phyloP scores from a whole-genome alignment of 768 basidiomycete genomes.

The Lyophyllum decastes region DNA sequence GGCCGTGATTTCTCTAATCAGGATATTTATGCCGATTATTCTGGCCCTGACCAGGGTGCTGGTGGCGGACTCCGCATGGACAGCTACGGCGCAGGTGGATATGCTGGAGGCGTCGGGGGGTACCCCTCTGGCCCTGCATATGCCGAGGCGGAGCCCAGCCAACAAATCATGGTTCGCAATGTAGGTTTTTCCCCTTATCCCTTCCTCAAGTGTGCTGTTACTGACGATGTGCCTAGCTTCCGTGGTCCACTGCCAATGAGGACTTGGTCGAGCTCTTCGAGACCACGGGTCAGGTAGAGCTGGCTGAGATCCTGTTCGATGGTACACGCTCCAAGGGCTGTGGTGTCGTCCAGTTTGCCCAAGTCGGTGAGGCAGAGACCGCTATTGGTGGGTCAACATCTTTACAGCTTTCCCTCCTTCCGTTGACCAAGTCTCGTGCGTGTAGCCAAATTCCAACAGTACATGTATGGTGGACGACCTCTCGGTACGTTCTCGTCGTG shows the following conservation, averaged over 20 bases:
- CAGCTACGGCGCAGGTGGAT: slow-evolving; percentile 35
- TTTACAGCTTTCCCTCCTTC: not conserved
- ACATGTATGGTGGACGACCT: slow-evolving; percentile 93
- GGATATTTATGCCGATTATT: slow-evolving; percentile 91
- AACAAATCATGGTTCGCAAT: slow-evolving; percentile 98
- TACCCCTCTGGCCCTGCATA: slow-evolving; percentile 35
- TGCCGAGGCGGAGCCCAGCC: slow-evolving; percentile 79
- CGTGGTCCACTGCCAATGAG: slow-evolving; percentile 99
- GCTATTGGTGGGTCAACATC: slow-evolving; percentile 68
- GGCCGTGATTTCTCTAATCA: slow-evolving; percentile 83
- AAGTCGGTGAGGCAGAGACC: slow-evolving; percentile 87
- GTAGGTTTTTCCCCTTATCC: slow-evolving; percentile 54
- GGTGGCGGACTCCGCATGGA: slow-evolving; percentile 39
- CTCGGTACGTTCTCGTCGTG: slow-evolving; percentile 51
- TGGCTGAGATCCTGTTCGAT: slow-evolving; percentile 94
- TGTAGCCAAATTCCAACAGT: slow-evolving; percentile 91
- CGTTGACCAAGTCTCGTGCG: slow-evolving; percentile 3
- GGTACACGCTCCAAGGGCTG: slow-evolving; percentile 91
- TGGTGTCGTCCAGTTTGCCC: slow-evolving; percentile 94
- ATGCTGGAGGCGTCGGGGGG: slow-evolving; percentile 32
- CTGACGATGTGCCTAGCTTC: slow-evolving; percentile 55
- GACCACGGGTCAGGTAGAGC: slow-evolving; percentile 92
- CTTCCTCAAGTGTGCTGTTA: not conserved
- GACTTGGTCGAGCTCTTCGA: slow-evolving; percentile 98
- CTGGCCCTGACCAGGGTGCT: slow-evolving; percentile 77